Evolutionary conservation across 331 rosid genomes (phyloP), one percentile per base, ranked within the genome.

Genomic region (Ulmus americana): DNA sequence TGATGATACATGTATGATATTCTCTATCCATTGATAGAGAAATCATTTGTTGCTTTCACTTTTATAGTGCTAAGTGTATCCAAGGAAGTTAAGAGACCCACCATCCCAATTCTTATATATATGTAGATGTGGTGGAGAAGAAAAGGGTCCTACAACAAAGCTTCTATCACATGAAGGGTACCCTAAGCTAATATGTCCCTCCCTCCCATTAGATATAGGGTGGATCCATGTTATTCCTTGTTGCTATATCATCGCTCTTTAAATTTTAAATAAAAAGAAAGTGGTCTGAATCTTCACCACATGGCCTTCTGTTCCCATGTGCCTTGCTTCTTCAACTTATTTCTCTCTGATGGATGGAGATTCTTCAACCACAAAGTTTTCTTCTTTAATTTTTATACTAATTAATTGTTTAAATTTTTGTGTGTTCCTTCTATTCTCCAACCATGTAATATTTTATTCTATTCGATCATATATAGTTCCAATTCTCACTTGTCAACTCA

Each of bases 231-330:
- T 82, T 76, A 75, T 76, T 84, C 83, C 71, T 72, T 76, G 70
- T 53, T 49, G 70, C 58, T 70, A 59, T 41, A 74, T 49, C 66
- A 11, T 41, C 3, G 0, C 6, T 12, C 40, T 14, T 0, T 28
- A 64, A 47, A 9, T 0, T 48, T 28, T 39, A n/a, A 49, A 43
- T 49, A 70, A 42, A 74, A 74, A 67, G 45, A 75, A 80, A 78
- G 70, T 74, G 70, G 72, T 80, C 79, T 80, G 90, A 82, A 83
- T 86, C 90, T 84, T 84, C 86, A 71, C 84, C 96, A 82, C 94
- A 84, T 88, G 96, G 82, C 76, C 75, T 74, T 53, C 85, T 82
- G 85, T 64, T 80, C 83, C 96, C 96, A 88, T 86, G 96, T 88
- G 90, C 88, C 79, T 52, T 15, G 79, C 83, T 70, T 75, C 70